Evolutionary conservation across 2,329 filamentous ascomycete genomes (phyloP).

Genomic region (Pseudogymnoascus sp.): DNA sequence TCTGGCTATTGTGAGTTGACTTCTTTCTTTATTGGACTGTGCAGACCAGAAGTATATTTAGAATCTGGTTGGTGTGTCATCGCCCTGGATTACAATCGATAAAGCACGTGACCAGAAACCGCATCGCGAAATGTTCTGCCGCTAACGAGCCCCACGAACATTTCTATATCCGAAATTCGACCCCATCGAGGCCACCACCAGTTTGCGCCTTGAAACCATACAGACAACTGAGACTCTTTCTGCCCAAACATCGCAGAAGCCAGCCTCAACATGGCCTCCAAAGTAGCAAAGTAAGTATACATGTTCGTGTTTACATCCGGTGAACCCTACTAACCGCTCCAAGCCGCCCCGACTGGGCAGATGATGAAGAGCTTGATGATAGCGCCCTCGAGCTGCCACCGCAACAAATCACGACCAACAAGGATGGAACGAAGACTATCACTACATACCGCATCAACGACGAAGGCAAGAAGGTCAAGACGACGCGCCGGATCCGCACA

Average conservation of each 20-base stretch:
- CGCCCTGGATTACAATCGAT: not conserved
- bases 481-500: constrained; percentile 88
- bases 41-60: not conserved
- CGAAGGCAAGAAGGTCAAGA: constrained; percentile 91
- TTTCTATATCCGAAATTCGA: constrained; percentile 9
- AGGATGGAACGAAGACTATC: constrained; percentile 95
- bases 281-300: constrained; percentile 36
- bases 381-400: constrained; percentile 67
- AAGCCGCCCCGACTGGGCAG: constrained; percentile 69
- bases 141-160: constrained; percentile 12
- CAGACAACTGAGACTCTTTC: constrained; percentile 3
- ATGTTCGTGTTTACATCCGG: not conserved
- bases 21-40: not conserved
- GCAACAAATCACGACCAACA: constrained; percentile 86
- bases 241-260: not conserved
- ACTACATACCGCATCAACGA: constrained; percentile 88
- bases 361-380: constrained; percentile 80
- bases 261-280: constrained; percentile 34
- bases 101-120: not conserved
- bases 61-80: not conserved
- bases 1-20: not conserved
- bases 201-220: constrained; percentile 7
- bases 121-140: constrained; percentile 8
- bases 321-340: constrained; percentile 15
- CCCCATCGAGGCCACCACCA: constrained; percentile 3